phyloP scores from a whole-genome alignment of 371 early-diverging fungal genomes.

The Syncephalis fuscata region DNA sequence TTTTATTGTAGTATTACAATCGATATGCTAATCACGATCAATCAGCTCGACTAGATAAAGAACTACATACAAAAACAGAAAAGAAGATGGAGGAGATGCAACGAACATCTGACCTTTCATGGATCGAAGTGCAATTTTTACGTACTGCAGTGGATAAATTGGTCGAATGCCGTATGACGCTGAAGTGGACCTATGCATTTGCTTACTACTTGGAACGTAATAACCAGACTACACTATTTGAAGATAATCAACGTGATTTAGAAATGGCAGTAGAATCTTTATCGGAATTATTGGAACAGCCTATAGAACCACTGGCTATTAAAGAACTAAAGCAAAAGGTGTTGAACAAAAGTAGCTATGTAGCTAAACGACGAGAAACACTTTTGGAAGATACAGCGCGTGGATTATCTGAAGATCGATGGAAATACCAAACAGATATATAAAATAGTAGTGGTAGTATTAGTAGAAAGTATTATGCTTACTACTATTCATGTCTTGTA shows the following conservation, averaged over 20 bases:
- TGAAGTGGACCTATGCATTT: constrained; percentile 95
- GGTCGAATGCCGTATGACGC: constrained; percentile 66
- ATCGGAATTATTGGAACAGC: constrained; percentile 72
- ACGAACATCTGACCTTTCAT: constrained; percentile 68
- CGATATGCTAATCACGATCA: constrained; percentile 96
- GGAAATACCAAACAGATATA: constrained; percentile 23
- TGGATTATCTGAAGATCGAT: constrained; percentile 57
- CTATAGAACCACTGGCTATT: constrained; percentile 55
- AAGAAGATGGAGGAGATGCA: constrained; percentile 95
- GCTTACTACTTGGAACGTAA: constrained; percentile 79
- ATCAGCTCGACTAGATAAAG: constrained; percentile 75
- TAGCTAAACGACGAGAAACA: constrained; percentile 48
- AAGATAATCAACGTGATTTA: constrained; percentile 90
- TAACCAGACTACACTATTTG: constrained; percentile 84
- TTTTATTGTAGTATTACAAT: constrained; percentile 82
- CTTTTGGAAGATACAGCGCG: constrained; percentile 61
- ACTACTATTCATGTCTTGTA: too few relatives aligned
- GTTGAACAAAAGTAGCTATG: constrained; percentile 70
- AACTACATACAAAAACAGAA: constrained; percentile 75
- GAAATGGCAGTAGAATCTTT: constrained; percentile 90
- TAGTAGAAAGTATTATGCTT: too few relatives aligned
- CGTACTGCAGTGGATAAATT: constrained; percentile 82
- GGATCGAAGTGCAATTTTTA: constrained; percentile 98
- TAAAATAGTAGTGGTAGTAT: not conserved
- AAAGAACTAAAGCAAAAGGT: constrained; percentile 56